Conservation (phyloP, 345 rosid species). For the Firmiana major region DNA sequence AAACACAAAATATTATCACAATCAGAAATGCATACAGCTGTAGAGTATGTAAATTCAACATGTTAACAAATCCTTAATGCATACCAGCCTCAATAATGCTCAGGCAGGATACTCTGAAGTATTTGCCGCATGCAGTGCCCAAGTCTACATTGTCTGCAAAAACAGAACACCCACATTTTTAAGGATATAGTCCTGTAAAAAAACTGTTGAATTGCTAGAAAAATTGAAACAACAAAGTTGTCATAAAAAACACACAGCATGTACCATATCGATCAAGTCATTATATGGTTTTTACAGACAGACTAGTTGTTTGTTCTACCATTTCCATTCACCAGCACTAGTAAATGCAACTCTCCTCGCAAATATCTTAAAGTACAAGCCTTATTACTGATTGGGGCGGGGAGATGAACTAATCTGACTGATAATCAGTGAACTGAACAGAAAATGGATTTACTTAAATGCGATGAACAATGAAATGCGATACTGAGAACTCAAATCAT, state of each 20-base stretch:
- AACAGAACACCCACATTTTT: background rate
- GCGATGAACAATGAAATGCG: background rate
- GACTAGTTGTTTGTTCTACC: background rate
- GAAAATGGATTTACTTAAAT: background rate
- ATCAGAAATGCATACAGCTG: background rate
- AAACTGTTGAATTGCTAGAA: background rate
- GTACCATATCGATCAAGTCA: background rate
- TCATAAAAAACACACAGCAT: background rate
- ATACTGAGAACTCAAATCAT: background rate
- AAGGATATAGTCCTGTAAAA: background rate
- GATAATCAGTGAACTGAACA: background rate
- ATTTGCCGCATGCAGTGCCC: constrained; percentile 71
- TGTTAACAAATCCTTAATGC: background rate
- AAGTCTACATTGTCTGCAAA: constrained; percentile 59
- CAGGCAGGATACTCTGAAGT: constrained; percentile 64
- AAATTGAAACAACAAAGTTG: background rate
- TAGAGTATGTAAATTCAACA: background rate
- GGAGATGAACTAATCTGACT: background rate
- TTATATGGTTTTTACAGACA: background rate
- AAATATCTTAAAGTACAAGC: background rate
- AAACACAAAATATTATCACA: background rate
- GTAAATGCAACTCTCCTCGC: background rate
- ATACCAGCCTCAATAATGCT: constrained; percentile 60
- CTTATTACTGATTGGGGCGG: background rate
- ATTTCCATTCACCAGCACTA: background rate